Evolutionary conservation across 805 yeast species (phyloP), one percentile per base, ranked within the genome.

Genomic region (Candida sanyiensis): DNA sequence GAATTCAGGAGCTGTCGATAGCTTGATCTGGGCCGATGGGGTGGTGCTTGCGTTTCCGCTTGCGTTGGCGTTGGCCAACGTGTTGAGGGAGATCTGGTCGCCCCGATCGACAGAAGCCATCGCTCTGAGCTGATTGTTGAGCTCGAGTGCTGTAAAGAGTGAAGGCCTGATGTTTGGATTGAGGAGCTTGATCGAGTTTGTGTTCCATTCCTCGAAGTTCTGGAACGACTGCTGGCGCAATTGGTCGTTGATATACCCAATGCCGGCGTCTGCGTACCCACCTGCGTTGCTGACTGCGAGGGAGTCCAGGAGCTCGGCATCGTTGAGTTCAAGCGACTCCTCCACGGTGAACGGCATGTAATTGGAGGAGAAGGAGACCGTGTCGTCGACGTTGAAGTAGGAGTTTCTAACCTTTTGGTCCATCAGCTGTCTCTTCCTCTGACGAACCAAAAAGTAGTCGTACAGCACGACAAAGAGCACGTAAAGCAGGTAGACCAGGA

Each of bases 401-500:
- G 43, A 37, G 24, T 52, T 55, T 43, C 59, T 49, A 2, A 51
- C 43, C 26, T 48, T 52, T 27, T 47, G 49, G 17, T 53, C 56
- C 3, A 50, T 16, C 35, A 50, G 36, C 12, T 45, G 42, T 2
- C 23, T 20, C 23, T 43, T 50, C 33, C 57, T 42, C 18, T 33
- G 47, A 32, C 39, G 47, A 0, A 40, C 49, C 7, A 38, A 31
- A 6, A 49, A 12, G 44, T 45, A 52, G 18, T 51, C 57, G 58
- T 57, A 55, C 3, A 39, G 40, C 2, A 67, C 54, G 63, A 58
- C 79, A 43, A 58, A 62, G 0, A 63, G 38, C 6, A 85, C 90
- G 50, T 86, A 89, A 0, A 57, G 40, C 0, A 70, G 45, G 52
- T 88, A 89, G 7, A 79, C 47, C 0, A 56, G 42, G 8, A 83